Percentiles rank a stretch among this genome's conserved stretches.
phyloP scores from a whole-genome alignment of 192 early-diverging fungal species.

The Coemansia guatemalensis region DNA sequence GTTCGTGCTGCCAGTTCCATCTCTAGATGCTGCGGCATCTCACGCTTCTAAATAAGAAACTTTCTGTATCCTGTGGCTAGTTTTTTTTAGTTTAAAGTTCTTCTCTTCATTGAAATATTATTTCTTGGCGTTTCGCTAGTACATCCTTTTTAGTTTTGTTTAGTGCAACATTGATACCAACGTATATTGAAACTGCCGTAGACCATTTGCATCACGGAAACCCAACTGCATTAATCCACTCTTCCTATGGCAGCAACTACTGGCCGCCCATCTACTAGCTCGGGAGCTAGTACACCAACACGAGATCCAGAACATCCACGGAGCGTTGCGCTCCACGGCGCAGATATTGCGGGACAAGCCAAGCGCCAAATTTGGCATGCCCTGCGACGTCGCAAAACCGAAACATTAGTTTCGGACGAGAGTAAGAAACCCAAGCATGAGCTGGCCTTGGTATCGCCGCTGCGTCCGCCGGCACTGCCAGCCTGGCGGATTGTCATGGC shows the following conservation, averaged over 20 bases:
- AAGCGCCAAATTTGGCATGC: slow-evolving; percentile 5
- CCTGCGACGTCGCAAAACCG: neutral
- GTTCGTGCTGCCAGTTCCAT: too few relatives aligned
- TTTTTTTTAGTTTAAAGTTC: neutral
- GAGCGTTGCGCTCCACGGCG: neutral
- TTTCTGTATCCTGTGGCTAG: too few relatives aligned
- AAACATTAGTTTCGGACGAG: neutral
- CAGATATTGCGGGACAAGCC: slow-evolving; percentile 3
- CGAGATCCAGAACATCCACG: neutral
- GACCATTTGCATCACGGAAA: too few relatives aligned
- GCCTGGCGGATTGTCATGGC: slow-evolving; percentile 6
- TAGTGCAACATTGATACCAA: too few relatives aligned
- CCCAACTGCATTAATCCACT: too few relatives aligned
- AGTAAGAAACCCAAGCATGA: slow-evolving; percentile 3
- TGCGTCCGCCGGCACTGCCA: neutral
- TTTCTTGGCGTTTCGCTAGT: neutral
- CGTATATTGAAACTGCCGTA: too few relatives aligned
- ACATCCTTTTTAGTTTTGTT: neutral
- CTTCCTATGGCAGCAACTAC: too few relatives aligned
- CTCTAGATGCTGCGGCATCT: neutral
- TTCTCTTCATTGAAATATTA: neutral
- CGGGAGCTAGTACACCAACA: slow-evolving; percentile 8
- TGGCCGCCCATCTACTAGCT: neutral
- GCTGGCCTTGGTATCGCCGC: neutral
- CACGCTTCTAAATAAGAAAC: slow-evolving; percentile 1